Conservation (phyloP, 208 protist genomes). For the Acanthamoeba sp. region DNA sequence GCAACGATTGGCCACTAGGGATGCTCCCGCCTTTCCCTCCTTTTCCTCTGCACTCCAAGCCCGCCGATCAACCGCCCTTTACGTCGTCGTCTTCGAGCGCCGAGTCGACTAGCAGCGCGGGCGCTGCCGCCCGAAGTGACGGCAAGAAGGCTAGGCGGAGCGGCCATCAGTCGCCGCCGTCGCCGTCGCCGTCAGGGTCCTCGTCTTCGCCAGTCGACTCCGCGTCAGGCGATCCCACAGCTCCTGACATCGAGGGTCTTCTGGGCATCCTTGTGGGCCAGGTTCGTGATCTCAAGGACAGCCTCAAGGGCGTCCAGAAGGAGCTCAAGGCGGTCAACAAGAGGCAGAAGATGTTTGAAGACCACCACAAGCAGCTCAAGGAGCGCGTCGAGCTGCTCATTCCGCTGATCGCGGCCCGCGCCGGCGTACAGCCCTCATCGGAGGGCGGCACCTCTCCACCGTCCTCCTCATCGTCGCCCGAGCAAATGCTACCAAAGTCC, state of each 20-base stretch:
- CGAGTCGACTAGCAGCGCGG: background rate
- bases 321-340: slow-evolving; percentile 40
- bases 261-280: slow-evolving; percentile 24
- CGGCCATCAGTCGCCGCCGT: background rate
- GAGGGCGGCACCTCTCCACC: background rate
- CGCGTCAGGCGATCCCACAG: background rate
- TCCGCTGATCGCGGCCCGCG: background rate
- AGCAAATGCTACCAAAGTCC: background rate
- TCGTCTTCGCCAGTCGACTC: background rate
- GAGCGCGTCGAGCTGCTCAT: slow-evolving; percentile 3
- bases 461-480: background rate
- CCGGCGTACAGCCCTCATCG: background rate
- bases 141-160: background rate
- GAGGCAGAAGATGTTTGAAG: slow-evolving; percentile 42
- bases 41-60: background rate
- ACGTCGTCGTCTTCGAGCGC: background rate
- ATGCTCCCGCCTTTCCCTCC: background rate
- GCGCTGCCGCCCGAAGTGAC: no score
- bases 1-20: background rate
- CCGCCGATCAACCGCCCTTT: background rate
- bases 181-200: background rate
- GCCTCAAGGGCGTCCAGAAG: slow-evolving; percentile 5
- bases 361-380: slow-evolving; percentile 33
- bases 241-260: background rate
- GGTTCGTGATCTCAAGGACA: slow-evolving; percentile 37